A percentile compares a stretch with the other conserved stretches of the same genome.
Evolutionary conservation across 768 basidiomycete species (phyloP).

Genomic region (Mycena galericulata): DNA sequence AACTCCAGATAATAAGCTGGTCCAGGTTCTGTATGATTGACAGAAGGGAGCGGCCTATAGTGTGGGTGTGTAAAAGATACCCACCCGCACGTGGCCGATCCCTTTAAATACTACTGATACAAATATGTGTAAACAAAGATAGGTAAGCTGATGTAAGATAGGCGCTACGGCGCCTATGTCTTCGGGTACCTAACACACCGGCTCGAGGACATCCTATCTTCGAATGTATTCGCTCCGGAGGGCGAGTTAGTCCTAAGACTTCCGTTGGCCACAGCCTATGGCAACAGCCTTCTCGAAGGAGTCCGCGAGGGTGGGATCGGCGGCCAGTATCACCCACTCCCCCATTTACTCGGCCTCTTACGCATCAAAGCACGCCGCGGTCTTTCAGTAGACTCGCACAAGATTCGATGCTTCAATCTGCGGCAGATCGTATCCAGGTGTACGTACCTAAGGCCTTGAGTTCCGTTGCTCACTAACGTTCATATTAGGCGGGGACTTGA

Average conservation of each 20-base stretch:
- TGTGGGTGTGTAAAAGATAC: conserved; percentile 2
- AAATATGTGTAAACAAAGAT: not conserved
- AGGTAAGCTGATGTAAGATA: too few species aligned
- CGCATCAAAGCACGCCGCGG: not conserved
- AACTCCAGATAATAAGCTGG: not conserved
- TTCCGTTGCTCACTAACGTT: conserved; percentile 1
- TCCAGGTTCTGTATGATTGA: not conserved
- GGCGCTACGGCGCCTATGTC: too few species aligned
- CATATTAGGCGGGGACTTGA: not conserved
- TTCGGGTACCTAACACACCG: too few species aligned
- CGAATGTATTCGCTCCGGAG: conserved; percentile 7
- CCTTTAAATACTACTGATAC: not conserved
- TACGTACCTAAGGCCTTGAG: conserved; percentile 1
- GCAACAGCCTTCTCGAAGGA: not conserved
- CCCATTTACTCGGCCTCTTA: not conserved
- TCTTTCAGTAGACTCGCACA: not conserved
- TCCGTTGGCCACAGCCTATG: not conserved
- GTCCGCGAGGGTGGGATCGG: conserved; percentile 5
- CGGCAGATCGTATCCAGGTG: conserved; percentile 4
- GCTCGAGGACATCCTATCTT: conserved; percentile 1
- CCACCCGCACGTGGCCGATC: not conserved
- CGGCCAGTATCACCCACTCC: conserved; percentile 12
- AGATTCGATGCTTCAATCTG: not conserved
- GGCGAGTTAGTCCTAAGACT: conserved; percentile 8
- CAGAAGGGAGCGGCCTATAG: not conserved